These are phyloP conservation scores for Wickerhamiella parazyma DNA, from an alignment of 805 yeast genomes.

Conservation along the genomic window DNA sequence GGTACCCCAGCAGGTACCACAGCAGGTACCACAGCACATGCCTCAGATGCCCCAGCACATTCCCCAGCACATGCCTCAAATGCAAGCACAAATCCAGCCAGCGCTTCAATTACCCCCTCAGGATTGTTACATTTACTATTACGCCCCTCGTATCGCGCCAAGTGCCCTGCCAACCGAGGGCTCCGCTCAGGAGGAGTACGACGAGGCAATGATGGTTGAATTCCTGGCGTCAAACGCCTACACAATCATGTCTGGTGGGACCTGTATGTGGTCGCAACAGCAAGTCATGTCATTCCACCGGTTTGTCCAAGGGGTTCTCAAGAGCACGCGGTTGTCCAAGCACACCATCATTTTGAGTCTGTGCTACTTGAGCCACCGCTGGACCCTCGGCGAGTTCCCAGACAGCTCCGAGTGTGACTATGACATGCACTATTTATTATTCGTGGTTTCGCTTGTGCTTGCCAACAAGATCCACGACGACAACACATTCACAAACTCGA, in stretches of 20 bases:
- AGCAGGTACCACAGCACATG: conserved; percentile 11
- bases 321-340: conserved; percentile 79
- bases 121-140: conserved; percentile 11
- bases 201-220: conserved; percentile 61
- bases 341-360: conserved; percentile 68
- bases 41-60: conserved; percentile 5
- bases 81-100: not conserved
- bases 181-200: conserved; percentile 41
- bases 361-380: conserved; percentile 60
- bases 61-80: not conserved
- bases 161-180: conserved; percentile 4
- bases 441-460: conserved; percentile 58
- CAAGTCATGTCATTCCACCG: conserved; percentile 40
- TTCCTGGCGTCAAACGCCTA: conserved; percentile 64
- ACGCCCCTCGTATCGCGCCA: conserved; percentile 58
- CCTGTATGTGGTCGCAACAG: conserved; percentile 18
- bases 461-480: conserved; percentile 95
- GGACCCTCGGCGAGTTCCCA: conserved; percentile 28
- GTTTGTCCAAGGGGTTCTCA: conserved; percentile 52
- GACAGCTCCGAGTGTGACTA: conserved; percentile 22
- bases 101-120: too few species aligned
- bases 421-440: conserved; percentile 32
- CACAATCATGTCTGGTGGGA: conserved; percentile 31
- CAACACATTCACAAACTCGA: conserved; percentile 85
- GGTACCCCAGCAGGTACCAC: conserved; percentile 5